phyloP scores from a whole-genome alignment of 306 rosid genomes.

The Sicyos baderoa region DNA sequence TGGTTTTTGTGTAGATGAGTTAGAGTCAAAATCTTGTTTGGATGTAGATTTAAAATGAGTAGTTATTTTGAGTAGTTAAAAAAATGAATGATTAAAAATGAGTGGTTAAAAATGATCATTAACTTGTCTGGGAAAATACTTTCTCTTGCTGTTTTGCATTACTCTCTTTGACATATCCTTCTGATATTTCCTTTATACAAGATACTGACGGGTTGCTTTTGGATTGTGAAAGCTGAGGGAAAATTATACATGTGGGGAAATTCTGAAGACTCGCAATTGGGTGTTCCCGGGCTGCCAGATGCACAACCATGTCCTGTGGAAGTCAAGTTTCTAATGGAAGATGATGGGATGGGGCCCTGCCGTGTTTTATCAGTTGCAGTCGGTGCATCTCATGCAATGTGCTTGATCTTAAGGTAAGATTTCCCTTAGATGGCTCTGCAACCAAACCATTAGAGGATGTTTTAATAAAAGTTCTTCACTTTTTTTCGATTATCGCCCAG shows the following conservation, averaged over 20 bases:
- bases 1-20: too few species aligned
- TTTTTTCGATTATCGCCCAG: background rate
- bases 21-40: too few species aligned
- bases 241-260: slow-evolving; percentile 89
- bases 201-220: slow-evolving; percentile 9
- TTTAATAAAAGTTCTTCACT: background rate
- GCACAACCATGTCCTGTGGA: slow-evolving; percentile 54
- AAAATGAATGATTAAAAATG: too few species aligned
- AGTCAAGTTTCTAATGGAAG: slow-evolving; percentile 70
- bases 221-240: slow-evolving; percentile 50
- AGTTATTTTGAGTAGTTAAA: too few species aligned
- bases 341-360: slow-evolving; percentile 67
- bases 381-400: slow-evolving; percentile 82
- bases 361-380: slow-evolving; percentile 59
- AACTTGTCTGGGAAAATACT: slow-evolving; percentile 9
- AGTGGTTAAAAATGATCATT: background rate
- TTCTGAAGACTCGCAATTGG: slow-evolving; percentile 66
- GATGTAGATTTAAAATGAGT: too few species aligned
- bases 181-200: background rate
- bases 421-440: slow-evolving; percentile 6
- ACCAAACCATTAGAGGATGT: background rate
- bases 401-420: slow-evolving; percentile 52
- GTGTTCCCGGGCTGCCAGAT: slow-evolving; percentile 85
- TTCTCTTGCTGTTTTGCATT: background rate
- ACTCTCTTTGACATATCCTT: background rate